A percentile compares a stretch with the other conserved stretches of the same genome.
Conservation (phyloP, 768 basidiomycete genomes). For the Russula ochroleuca region DNA sequence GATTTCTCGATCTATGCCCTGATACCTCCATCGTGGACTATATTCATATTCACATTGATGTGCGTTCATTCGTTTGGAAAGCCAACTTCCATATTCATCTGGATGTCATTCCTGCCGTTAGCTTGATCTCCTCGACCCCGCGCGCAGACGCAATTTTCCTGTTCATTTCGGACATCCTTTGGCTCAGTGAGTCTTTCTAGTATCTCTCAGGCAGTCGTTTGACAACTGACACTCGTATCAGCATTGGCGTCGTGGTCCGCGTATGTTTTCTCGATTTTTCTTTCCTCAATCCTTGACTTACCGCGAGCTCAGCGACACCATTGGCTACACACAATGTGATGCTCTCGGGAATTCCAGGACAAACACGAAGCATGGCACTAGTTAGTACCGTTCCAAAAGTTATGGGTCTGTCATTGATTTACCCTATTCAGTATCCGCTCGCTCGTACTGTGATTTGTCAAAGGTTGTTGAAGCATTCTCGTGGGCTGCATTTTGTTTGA, state of each 20-base stretch:
- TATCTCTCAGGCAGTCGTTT: background rate
- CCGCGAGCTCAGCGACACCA: constrained; percentile 11
- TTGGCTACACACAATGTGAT: constrained; percentile 25
- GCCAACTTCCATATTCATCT: background rate
- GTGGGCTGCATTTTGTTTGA: constrained; percentile 25
- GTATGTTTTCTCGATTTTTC: constrained; percentile 6
- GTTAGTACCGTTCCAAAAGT: constrained; percentile 4
- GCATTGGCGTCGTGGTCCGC: constrained; percentile 27
- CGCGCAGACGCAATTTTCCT: constrained; percentile 22
- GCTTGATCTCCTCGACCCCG: constrained; percentile 22
- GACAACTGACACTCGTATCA: background rate
- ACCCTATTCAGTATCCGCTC: constrained; percentile 21
- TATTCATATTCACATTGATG: constrained; percentile 26
- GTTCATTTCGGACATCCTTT: constrained; percentile 24
- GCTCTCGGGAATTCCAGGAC: constrained; percentile 13
- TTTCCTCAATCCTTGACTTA: background rate
- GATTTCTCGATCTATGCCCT: constrained; percentile 26
- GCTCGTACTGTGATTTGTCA: constrained; percentile 27
- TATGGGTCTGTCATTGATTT: background rate
- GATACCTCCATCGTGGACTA: constrained; percentile 26
- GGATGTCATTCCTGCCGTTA: constrained; percentile 1
- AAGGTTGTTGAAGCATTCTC: constrained; percentile 28
- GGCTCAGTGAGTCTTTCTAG: constrained; percentile 23
- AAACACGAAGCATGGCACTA: constrained; percentile 23
- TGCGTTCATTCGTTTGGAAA: constrained; percentile 8